Base-by-base conservation (phyloP, 2,329 filamentous ascomycete genomes). In the Pseudogymnoascus verrucosus region DNA sequence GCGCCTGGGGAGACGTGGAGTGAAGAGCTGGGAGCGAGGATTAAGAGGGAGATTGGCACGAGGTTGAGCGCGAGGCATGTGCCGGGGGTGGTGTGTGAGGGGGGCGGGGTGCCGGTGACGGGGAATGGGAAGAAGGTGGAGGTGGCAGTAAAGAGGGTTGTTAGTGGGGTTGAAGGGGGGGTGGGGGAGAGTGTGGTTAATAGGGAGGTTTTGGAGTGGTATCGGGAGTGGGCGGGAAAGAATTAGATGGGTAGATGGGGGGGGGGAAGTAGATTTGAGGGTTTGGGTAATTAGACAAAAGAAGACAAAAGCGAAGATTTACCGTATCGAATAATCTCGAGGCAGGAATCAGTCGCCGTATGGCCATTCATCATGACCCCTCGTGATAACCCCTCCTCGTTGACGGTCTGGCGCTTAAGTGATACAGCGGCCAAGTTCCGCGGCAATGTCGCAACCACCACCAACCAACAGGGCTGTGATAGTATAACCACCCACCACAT, bases 121-220 rank as follows among this genome's bases (percentile, higher is more conserved):
- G 87, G 88, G 2, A 99, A 99, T 72, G 93, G 93, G 62, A 99
- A 99, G 80, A 99, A 98, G 77, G 91, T 99, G 65, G 93, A 99
- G 75, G 92, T 96, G 59, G 91, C 91, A 0, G 93, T 98, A 5
- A 98, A 98, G 80, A 93, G 97, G 76, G 97, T 98, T 51, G 78
- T 99, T 1, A 96, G 91, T 28, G 93, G 93, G 0, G 79, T 93
- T 76, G 85, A 90, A 62, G 86, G 97, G 68, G 93, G 92, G 79
- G 95, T 91, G 0, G 92, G 91, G 60, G 92, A 93, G 0, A 96
- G 91, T 71, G 93, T 98, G n/a, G 91, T 91, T 4, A 98, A 98
- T 74, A 88, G 90, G 1, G 89, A 88, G 68, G 92, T 93, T 68
- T 76, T 99, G 68, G 88, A 91, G 42, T 98, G 91, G 89, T 98